These are phyloP conservation scores for Entomortierella chlamydospora DNA, from an alignment of 192 early-diverging fungal species.

Conservation along the genomic window DNA sequence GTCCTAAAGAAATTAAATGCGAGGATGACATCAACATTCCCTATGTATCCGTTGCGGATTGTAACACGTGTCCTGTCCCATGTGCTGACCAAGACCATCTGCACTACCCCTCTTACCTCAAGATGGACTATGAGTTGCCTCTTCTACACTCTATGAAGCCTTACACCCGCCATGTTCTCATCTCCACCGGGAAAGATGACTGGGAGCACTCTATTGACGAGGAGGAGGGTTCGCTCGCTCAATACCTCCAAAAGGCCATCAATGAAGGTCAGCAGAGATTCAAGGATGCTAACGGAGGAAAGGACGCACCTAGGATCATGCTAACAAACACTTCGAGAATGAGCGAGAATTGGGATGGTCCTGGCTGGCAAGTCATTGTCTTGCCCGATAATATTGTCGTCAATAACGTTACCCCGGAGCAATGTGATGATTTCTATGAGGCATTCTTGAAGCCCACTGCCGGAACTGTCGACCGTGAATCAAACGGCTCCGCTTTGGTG, in stretches of 20 bases:
- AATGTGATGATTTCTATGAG: conserved; percentile 59
- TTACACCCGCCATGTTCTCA: conserved; percentile 67
- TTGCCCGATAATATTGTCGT: conserved; percentile 68
- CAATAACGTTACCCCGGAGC: conserved; percentile 56
- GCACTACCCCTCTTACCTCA: conserved; percentile 62
- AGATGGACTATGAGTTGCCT: conserved; percentile 57
- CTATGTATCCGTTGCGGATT: conserved; percentile 38
- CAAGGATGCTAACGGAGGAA: conserved; percentile 20
- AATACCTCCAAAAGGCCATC: conserved; percentile 51
- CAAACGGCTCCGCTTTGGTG: not conserved
- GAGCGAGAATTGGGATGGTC: conserved; percentile 35
- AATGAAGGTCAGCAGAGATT: conserved; percentile 21
- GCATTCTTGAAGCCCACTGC: conserved; percentile 48
- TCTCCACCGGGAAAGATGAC: conserved; percentile 63
- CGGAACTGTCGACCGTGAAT: not conserved
- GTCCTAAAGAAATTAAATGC: not conserved
- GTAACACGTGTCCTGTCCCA: conserved; percentile 56
- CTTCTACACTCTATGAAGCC: conserved; percentile 64
- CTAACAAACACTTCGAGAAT: conserved; percentile 61
- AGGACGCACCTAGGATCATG: conserved; percentile 53
- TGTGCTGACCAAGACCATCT: conserved; percentile 59
- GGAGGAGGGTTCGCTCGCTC: conserved; percentile 58
- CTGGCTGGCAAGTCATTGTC: conserved; percentile 51
- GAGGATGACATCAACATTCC: conserved; percentile 47
- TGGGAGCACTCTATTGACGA: conserved; percentile 65